phyloP scores from a whole-genome alignment of 805 yeast genomes.

The Kuraishia molischiana region DNA sequence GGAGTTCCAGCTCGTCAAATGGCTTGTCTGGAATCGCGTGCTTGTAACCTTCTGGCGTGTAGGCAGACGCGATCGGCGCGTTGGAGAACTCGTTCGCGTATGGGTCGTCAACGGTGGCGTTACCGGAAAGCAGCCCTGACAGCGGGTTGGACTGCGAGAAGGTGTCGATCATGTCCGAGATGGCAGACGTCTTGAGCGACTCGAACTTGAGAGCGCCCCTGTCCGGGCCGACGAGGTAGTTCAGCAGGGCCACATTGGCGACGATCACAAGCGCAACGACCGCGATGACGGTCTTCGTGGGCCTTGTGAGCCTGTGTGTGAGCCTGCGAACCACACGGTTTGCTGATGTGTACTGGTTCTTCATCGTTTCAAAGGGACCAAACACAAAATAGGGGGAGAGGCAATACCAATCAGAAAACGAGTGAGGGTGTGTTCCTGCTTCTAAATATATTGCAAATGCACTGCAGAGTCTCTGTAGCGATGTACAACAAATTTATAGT shows the following conservation, averaged over 20 bases:
- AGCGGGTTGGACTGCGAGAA: not conserved
- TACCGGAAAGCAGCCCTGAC: not conserved
- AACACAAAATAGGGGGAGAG: too few relatives aligned
- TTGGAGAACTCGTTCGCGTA: not conserved
- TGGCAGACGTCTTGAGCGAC: not conserved
- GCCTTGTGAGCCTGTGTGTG: not conserved
- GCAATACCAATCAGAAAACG: too few relatives aligned
- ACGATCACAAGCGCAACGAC: not conserved
- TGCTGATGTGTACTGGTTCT: too few relatives aligned
- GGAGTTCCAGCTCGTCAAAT: conserved; percentile 1
- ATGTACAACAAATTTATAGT: too few relatives aligned
- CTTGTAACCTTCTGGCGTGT: not conserved
- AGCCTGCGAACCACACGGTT: too few relatives aligned
- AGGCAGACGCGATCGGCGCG: not conserved
- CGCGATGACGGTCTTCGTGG: not conserved
- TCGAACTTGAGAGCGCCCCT: not conserved
- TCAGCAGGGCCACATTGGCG: not conserved
- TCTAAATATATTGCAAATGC: too few relatives aligned
- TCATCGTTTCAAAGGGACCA: too few relatives aligned
- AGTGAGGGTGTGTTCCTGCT: too few relatives aligned
- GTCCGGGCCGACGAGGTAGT: not conserved
- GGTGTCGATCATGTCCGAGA: not conserved
- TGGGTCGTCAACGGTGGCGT: not conserved
- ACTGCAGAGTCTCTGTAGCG: too few relatives aligned
- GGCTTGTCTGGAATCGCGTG: not conserved